Base-by-base conservation (phyloP, 352 stramenopile genomes). In the Globisporangium carolinianum region DNA sequence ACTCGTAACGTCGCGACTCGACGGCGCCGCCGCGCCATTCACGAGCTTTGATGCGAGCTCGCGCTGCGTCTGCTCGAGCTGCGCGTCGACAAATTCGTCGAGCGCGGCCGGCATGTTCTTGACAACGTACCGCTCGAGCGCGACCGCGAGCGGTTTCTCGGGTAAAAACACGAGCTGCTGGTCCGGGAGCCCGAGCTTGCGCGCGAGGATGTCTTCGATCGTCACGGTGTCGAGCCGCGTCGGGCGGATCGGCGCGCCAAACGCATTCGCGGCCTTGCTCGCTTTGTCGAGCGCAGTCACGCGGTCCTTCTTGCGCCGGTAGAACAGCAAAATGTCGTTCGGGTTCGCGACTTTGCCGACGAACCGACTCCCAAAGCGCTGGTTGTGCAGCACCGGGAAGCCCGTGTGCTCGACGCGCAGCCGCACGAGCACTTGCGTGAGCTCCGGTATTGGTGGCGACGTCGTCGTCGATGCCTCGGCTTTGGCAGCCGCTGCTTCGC, bases 321-420 rank as follows among this genome's bases (percentile, higher is more conserved):
- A 79, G 57, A 94, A 97, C 8, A 93, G 71, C 55, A 96, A 63
- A 57, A 97, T 87, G 51, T 95, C 85, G 62, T 89, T 91, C 6
- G 87, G 85, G 51, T 97, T 97, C 32, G 88, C 88, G 37, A 96
- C 79, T 47, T 89, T 82, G 8, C 83, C 83, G 7, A 93, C 83
- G 56, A 96, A 96, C 12, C 78, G 78, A 50, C 72, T 77, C 32
- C 87, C 89, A 62, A 97, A 97, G 35, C 86, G 78, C 64, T 96
- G 85, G 55, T 93, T 94, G 17, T 91, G 83, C 9, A 97, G 49
- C 55, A 94, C 72, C 1, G 83, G 86, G 56, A 96, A 97, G n/a
- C 85, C 86, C 8, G 83, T 82, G 65, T 96, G 86, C 57, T 97
- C 89, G 11, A 97, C 87, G 39, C 87, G 82, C 12, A 96, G 59